Conservation (phyloP, 495 filamentous ascomycete species). For the Daldinia caldariorum region DNA sequence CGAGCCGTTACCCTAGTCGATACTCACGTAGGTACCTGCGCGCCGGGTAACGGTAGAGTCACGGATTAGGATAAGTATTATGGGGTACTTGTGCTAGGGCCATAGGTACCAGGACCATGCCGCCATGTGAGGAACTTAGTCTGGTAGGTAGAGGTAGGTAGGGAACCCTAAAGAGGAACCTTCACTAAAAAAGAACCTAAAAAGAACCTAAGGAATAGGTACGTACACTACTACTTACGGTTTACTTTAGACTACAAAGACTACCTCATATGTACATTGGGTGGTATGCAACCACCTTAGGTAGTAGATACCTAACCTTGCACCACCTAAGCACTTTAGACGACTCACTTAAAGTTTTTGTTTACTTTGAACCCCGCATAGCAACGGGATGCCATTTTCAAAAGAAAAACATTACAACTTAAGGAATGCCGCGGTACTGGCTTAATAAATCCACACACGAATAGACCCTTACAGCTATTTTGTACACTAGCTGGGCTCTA, state of each 20-base stretch:
- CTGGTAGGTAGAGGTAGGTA: too few species aligned
- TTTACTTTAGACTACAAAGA: too few species aligned
- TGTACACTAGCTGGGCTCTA: conserved; percentile 14
- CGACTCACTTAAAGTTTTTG: conserved; percentile 25
- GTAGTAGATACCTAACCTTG: not conserved
- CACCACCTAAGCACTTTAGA: conserved; percentile 1
- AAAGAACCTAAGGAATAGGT: too few species aligned
- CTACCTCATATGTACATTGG: not conserved
- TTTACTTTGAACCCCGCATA: conserved; percentile 41
- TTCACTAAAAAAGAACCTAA: too few species aligned
- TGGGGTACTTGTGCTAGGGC: too few species aligned
- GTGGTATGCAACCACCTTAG: not conserved
- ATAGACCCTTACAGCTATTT: conserved; percentile 4
- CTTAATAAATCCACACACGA: conserved; percentile 4
- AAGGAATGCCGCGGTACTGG: conserved; percentile 7
- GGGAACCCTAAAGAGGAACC: too few species aligned
- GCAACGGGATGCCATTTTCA: conserved; percentile 29
- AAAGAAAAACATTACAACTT: conserved; percentile 13
- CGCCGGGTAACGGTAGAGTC: not conserved
- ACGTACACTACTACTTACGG: too few species aligned
- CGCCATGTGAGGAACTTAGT: too few species aligned
- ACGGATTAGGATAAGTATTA: not conserved
- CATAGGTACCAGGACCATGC: too few species aligned
- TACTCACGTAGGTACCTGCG: not conserved
- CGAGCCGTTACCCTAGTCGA: not conserved